Conservation (phyloP, 2,329 filamentous ascomycete species). For the Alternaria gaisen region DNA sequence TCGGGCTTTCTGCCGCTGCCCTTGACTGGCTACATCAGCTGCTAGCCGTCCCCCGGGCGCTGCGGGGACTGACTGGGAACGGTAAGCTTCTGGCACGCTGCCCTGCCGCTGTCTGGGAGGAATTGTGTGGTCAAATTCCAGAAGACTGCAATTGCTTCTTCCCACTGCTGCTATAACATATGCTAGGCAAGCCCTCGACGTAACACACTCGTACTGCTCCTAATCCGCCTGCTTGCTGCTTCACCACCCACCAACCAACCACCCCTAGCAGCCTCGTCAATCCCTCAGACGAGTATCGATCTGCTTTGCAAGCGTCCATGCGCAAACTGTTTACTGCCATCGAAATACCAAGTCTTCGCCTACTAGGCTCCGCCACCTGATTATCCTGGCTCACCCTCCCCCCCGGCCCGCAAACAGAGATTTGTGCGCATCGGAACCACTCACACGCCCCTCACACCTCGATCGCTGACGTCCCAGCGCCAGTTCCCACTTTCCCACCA, state of each 20-base stretch:
- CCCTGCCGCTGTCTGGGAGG: not conserved
- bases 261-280: not conserved
- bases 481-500: slow-evolving; percentile 17
- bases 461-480: slow-evolving; percentile 26
- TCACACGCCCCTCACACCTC: slow-evolving; percentile 14
- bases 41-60: not conserved
- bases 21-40: slow-evolving; percentile 2
- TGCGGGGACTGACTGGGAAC: slow-evolving; percentile 5
- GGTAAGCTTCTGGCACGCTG: slow-evolving; percentile 2
- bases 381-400: slow-evolving; percentile 17
- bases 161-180: slow-evolving; percentile 11
- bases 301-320: slow-evolving; percentile 13
- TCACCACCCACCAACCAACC: not conserved
- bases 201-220: slow-evolving; percentile 1
- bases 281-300: not conserved
- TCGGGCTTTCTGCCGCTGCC: slow-evolving; percentile 4
- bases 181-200: slow-evolving; percentile 9
- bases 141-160: slow-evolving; percentile 17
- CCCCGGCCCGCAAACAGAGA: slow-evolving; percentile 19
- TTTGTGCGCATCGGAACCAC: slow-evolving; percentile 24
- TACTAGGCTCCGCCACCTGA: slow-evolving; percentile 17
- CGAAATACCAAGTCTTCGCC: slow-evolving; percentile 16
- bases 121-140: slow-evolving; percentile 1
- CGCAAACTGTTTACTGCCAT: slow-evolving; percentile 18
- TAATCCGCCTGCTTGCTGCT: not conserved